Base-by-base conservation (phyloP, 768 basidiomycete genomes). In the Mycena sanguinolenta region DNA sequence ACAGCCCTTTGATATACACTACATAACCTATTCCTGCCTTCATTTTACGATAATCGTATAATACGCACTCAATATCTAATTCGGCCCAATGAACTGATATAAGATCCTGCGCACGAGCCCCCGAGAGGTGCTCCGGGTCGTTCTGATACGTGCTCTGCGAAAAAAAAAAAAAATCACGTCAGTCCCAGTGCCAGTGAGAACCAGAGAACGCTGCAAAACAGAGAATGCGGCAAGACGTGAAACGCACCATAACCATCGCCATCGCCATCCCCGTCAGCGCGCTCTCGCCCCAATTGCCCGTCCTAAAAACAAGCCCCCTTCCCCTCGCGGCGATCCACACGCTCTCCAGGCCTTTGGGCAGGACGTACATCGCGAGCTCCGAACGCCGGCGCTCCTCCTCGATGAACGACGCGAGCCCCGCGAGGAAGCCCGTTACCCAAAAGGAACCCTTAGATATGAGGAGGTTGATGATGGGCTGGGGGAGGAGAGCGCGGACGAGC, bases 11-110 rank as follows among this genome's bases (percentile, higher is more conserved):
- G n/a, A n/a, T n/a, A n/a, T n/a, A n/a, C n/a, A n/a, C n/a, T n/a
- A n/a, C n/a, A n/a, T n/a, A n/a, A n/a, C n/a, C n/a, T n/a, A n/a
- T n/a, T n/a, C n/a, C n/a, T n/a, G n/a, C n/a, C n/a, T n/a, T n/a
- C n/a, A n/a, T n/a, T n/a, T n/a, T n/a, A n/a, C n/a, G n/a, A n/a
- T n/a, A n/a, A n/a, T n/a, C n/a, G n/a, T n/a, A n/a, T n/a, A n/a
- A n/a, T n/a, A n/a, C n/a, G n/a, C n/a, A n/a, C 32, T 34, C 10
- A 34, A 10, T 34, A 55, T n/a, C 55, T 58, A 95, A 79, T 95
- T 96, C 2, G 95, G 93, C 3, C 95, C 95, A 76, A 97, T 90
- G 69, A 96, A 95, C 76, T 97, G 95, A 78, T 95, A 97, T 75
- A 96, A 71, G 71, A 96, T 89, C 67, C 91, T 84, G 70, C 95